Evolutionary conservation across 768 basidiomycete species (phyloP), one percentile per base, ranked within the genome.

Genomic region (Sistotremastrum suecicum): DNA sequence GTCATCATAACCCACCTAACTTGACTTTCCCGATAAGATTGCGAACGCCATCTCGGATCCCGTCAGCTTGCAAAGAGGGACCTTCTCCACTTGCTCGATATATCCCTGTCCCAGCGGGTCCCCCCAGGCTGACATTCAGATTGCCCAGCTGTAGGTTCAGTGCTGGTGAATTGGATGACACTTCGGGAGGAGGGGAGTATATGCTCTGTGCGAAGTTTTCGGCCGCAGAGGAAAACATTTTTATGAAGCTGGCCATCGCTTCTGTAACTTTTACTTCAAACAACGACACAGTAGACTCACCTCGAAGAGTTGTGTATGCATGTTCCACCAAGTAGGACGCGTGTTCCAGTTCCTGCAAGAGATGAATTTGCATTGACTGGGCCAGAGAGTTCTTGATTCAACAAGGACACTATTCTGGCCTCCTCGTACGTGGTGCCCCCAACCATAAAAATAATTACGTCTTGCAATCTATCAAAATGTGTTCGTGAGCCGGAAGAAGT

Each of bases 351-450:
- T 35, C 68, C 66, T 12, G 68, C 68, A 48, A 64, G 67, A n/a
- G 72, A 63, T 10, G 68, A 64, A 20, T 66, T 62, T 32, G 68
- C 59, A 10, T 78, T 67, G 5, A 31, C 37, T 5, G 46, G 46
- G 30, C 41, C 41, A 4, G 48, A 38, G 49, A 38, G 56, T 52
- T 90, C 88, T 58, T 91, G 84, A 58, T 98, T 99, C 51, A 94
- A 69, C 41, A 89, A 64, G 5, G 88, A 75, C 8, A 98, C 74
- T 0, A 83, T 73, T 51, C 88, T 72, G 0, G 90, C 89, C 62
- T 99, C 95, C 60, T 89, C 92, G 56, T 95, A 98, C 0, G 95
- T 98, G 31, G 89, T 80, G 0, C 95, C 95, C 31, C 95, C 95
- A 48, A 98, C 78, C 68, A 99, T 83, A 64, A 98, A 99, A 48